Base-by-base conservation (phyloP, 495 filamentous ascomycete genomes). In the Penicillium bovifimosum region DNA sequence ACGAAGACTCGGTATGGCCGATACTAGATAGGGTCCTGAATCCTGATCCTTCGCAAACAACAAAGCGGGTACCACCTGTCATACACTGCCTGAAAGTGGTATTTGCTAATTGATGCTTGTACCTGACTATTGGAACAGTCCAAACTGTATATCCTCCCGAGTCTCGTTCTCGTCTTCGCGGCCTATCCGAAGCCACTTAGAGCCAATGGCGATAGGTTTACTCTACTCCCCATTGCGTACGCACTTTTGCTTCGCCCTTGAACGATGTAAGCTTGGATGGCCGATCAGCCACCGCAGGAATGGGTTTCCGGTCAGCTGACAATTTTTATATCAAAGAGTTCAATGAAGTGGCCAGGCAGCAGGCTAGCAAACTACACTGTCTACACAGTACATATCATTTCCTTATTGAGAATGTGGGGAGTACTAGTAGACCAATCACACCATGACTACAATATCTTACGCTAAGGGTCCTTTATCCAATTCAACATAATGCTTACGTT, bases 231-330 rank as follows among this genome's bases (percentile, higher is more conserved):
- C n/a, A 24, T 24, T 2, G 2, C 20, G 18, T 29, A 45, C 13
- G 11, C 11, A 20, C 10, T 16, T 17, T 49, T 36, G 48, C 54
- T 56, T 33, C 54, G 54, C 54, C 54, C 46, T 42, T 36, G 20
- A 55, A 41, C 18, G 9, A 9, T 28, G 40, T 42, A 31, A 29
- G 27, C 26, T 13, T 33, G 39, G 27, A 28, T 35, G 27, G 13
- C 5, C 26, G 27, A 47, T 31, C 34, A 10, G 1, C 24, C 27
- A 6, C 31, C 31, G 6, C 34, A 16, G 5, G n/a, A n/a, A 0
- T 2, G 4, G 34, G 2, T 5, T 36, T n/a, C n/a, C 6, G 9
- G 34, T 36, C 34, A 36, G 34, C 34, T 36, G n/a, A 36, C 34
- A 36, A n/a, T 1, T 6, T 6, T 16, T 36, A 0, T 36, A 10